phyloP scores from a whole-genome alignment of 352 stramenopile species.

The Pythium dissotocum region DNA sequence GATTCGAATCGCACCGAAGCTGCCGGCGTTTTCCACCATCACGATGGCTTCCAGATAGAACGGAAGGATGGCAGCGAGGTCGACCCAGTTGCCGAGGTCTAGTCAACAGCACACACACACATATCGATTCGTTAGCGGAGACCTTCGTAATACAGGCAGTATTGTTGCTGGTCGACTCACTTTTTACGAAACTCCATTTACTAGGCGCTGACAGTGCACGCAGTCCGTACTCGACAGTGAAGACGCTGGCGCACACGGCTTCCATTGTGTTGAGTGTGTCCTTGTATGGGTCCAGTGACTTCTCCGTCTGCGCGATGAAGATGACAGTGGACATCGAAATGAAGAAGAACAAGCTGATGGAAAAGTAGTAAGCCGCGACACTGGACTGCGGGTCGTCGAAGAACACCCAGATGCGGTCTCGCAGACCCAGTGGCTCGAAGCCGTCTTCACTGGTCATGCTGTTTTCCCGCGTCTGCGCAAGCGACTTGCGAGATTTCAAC shows the following conservation, averaged over 20 bases:
- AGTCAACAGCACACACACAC: not conserved
- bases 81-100: slow-evolving; percentile 83
- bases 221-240: slow-evolving; percentile 61
- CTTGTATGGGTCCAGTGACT: slow-evolving; percentile 37
- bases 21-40: slow-evolving; percentile 60
- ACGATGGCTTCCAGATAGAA: slow-evolving; percentile 82
- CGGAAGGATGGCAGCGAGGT: slow-evolving; percentile 81
- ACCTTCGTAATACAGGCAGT: not conserved
- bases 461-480: not conserved
- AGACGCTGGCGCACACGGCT: slow-evolving; percentile 50
- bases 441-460: slow-evolving; percentile 9
- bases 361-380: slow-evolving; percentile 57
- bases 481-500: not conserved
- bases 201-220: slow-evolving; percentile 53
- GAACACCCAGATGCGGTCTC: slow-evolving; percentile 44
- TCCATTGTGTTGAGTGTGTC: slow-evolving; percentile 42
- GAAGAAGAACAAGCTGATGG: slow-evolving; percentile 58
- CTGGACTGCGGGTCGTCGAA: slow-evolving; percentile 79
- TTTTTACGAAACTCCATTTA: slow-evolving; percentile 47
- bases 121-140: not conserved
- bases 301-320: slow-evolving; percentile 72
- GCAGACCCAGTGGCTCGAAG: slow-evolving; percentile 12
- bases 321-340: slow-evolving; percentile 64
- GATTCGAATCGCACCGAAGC: slow-evolving; percentile 78
- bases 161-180: slow-evolving; percentile 26